Conservation (phyloP, 1,284 basidiomycete genomes). For the Ceratorhiza oryzae-sativae region DNA sequence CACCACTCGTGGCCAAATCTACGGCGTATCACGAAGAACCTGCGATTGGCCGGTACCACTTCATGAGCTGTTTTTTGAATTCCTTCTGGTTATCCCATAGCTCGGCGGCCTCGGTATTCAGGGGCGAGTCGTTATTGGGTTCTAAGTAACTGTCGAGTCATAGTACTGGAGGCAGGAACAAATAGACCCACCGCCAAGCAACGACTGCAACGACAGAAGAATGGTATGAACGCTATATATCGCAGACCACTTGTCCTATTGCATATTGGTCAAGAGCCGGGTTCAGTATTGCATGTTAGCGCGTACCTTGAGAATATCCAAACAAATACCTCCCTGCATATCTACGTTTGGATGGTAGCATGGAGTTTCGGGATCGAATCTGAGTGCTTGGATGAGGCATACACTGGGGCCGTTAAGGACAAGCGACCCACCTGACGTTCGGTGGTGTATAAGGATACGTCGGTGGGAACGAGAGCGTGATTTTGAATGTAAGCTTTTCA, state of each 20-base stretch:
- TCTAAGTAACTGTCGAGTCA: slow-evolving; percentile 57
- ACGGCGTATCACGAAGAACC: slow-evolving; percentile 1
- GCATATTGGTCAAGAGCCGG: background rate
- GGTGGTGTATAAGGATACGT: slow-evolving; percentile 87
- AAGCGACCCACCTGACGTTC: slow-evolving; percentile 60
- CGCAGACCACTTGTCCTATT: slow-evolving; percentile 87
- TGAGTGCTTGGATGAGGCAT: background rate
- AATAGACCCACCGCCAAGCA: slow-evolving; percentile 72
- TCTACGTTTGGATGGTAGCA: slow-evolving; percentile 90
- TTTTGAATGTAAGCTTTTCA: slow-evolving; percentile 75
- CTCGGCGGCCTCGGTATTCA: slow-evolving; percentile 81
- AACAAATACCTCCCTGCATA: slow-evolving; percentile 74
- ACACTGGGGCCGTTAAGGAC: background rate
- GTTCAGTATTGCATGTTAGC: background rate
- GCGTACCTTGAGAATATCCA: slow-evolving; percentile 78
- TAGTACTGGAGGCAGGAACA: background rate
- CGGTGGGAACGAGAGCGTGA: slow-evolving; percentile 79
- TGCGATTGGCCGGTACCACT: slow-evolving; percentile 65
- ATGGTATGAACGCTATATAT: slow-evolving; percentile 89
- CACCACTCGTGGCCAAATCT: background rate
- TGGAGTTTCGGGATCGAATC: slow-evolving; percentile 68
- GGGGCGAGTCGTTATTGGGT: slow-evolving; percentile 86
- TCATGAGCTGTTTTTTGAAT: slow-evolving; percentile 75
- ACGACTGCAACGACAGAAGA: slow-evolving; percentile 81
- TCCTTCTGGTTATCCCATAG: slow-evolving; percentile 72